phyloP scores from a whole-genome alignment of 371 early-diverging fungal species.

The Saksenaea oblongispora region DNA sequence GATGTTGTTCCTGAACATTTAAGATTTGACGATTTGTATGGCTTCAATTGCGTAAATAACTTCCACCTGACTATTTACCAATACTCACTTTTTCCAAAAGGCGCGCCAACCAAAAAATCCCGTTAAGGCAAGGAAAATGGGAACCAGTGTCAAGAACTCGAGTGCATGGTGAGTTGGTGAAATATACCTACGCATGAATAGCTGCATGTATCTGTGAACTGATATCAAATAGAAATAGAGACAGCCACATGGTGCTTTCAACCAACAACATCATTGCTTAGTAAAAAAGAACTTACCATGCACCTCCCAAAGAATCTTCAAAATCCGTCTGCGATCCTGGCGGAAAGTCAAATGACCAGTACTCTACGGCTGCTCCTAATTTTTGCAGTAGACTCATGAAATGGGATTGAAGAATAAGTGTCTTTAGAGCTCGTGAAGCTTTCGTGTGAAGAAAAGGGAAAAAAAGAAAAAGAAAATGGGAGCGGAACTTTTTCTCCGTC shows the following conservation, averaged over 20 bases:
- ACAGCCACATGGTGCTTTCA: too few species aligned
- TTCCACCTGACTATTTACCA: neutral
- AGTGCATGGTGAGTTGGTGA: slow-evolving; percentile 56
- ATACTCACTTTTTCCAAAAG: slow-evolving; percentile 37
- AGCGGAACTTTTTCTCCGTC: too few species aligned
- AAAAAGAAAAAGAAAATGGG: too few species aligned
- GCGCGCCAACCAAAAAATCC: slow-evolving; percentile 44
- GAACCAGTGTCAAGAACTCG: slow-evolving; percentile 52
- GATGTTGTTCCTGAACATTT: neutral
- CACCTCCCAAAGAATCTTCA: slow-evolving; percentile 44
- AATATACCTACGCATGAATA: slow-evolving; percentile 42
- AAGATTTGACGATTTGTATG: neutral
- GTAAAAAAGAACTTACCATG: slow-evolving; percentile 37
- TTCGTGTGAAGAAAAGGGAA: too few species aligned
- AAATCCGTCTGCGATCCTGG: slow-evolving; percentile 36
- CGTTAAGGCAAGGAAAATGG: slow-evolving; percentile 38
- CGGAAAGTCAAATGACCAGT: slow-evolving; percentile 29
- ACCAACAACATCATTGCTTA: too few species aligned
- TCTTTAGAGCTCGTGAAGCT: too few species aligned
- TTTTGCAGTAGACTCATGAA: neutral
- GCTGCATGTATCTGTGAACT: neutral
- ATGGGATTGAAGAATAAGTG: too few species aligned
- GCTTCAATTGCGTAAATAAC: neutral
- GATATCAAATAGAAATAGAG: too few species aligned
- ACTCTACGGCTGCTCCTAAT: slow-evolving; percentile 23